Conservation (phyloP, 192 early-diverging fungal species). For the Borealophlyctis nickersoniae region DNA sequence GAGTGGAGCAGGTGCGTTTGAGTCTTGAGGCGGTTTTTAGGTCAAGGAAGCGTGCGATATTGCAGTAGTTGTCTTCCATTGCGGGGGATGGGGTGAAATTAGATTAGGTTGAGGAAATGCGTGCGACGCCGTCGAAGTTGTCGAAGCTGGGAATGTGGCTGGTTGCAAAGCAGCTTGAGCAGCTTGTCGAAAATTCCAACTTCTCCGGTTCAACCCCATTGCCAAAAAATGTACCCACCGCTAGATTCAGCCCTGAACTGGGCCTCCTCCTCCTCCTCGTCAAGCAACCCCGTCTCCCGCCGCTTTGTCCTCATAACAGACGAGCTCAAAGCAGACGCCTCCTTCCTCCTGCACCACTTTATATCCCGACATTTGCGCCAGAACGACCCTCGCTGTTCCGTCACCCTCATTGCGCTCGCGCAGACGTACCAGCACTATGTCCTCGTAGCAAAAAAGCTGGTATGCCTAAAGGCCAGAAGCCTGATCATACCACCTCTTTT, state of each 20-base stretch:
- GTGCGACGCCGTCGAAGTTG: no score
- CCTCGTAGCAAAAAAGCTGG: conserved; percentile 30
- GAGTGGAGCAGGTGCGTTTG: no score
- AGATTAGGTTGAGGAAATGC: no score
- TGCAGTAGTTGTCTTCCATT: no score
- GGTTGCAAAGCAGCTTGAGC: no score
- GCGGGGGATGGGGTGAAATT: no score
- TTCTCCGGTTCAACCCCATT: not conserved
- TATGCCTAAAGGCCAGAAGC: not conserved
- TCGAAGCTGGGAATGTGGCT: no score
- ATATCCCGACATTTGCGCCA: conserved; percentile 12
- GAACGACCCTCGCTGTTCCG: conserved; percentile 6
- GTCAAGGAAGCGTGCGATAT: no score
- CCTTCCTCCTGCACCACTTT: conserved; percentile 31
- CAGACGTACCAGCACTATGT: conserved; percentile 17
- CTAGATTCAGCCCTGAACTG: conserved; percentile 29
- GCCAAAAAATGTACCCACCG: not conserved
- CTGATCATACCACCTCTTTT: not conserved
- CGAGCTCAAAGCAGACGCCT: conserved; percentile 23
- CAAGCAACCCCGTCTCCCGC: conserved; percentile 1
- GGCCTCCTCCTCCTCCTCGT: not conserved
- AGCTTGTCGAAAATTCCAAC: no score
- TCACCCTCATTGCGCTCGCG: conserved; percentile 18
- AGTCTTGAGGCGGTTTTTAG: no score
- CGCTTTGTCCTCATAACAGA: conserved; percentile 25